A percentile compares a stretch with the other conserved stretches of the same genome.
These are phyloP conservation scores for Podaxis pistillaris DNA, from an alignment of 768 basidiomycete genomes.

Conservation along the genomic window DNA sequence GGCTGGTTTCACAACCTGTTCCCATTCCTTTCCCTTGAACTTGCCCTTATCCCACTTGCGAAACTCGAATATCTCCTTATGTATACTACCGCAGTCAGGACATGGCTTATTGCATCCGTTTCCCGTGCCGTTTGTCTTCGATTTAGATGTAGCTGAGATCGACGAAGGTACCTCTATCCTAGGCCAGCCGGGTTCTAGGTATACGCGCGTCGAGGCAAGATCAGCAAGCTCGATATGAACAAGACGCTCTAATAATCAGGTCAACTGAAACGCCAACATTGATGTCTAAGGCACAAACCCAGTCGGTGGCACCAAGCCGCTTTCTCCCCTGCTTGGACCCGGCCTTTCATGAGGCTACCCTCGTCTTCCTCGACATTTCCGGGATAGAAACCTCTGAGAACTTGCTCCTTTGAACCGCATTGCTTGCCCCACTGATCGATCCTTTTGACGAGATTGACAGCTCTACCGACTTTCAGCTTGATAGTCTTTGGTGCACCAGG, in stretches of 20 bases:
- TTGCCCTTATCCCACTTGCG: slow-evolving; percentile 47
- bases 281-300: slow-evolving; percentile 25
- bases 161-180: slow-evolving; percentile 23
- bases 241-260: slow-evolving; percentile 51
- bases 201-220: slow-evolving; percentile 52
- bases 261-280: background rate
- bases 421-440: slow-evolving; percentile 81
- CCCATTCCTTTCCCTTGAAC: slow-evolving; percentile 71
- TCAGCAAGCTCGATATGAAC: slow-evolving; percentile 82
- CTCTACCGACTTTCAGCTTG: slow-evolving; percentile 77
- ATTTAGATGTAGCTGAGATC: slow-evolving; percentile 18
- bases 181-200: slow-evolving; percentile 55
- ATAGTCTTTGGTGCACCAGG: slow-evolving; percentile 32
- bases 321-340: slow-evolving; percentile 58
- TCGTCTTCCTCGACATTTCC: slow-evolving; percentile 38
- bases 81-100: slow-evolving; percentile 47
- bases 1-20: slow-evolving; percentile 68
- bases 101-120: slow-evolving; percentile 29
- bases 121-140: slow-evolving; percentile 16
- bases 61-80: slow-evolving; percentile 83
- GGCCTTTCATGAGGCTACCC: slow-evolving; percentile 61
- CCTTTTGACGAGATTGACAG: slow-evolving; percentile 69
- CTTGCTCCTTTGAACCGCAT: slow-evolving; percentile 73
- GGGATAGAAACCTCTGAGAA: slow-evolving; percentile 76
- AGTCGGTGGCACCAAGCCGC: slow-evolving; percentile 71